Evolutionary conservation across 2,329 filamentous ascomycete genomes (phyloP).

Genomic region (Trichoderma atroviride): DNA sequence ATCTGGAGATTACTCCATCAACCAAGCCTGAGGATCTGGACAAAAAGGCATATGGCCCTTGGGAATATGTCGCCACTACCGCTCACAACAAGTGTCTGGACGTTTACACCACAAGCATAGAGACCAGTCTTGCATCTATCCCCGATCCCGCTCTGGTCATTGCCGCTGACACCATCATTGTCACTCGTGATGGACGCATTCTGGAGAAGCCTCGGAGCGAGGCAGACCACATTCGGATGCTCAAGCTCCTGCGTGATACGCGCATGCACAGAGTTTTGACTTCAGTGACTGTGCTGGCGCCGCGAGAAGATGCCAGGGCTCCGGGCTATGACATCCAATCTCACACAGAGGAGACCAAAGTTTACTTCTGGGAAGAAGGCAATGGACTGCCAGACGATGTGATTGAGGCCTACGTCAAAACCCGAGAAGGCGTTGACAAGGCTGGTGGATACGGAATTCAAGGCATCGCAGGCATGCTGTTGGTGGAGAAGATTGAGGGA

Average conservation of each 20-base stretch:
- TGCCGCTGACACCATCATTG: conserved; percentile 88
- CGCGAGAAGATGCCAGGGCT: conserved; percentile 74
- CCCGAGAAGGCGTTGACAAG: conserved; percentile 92
- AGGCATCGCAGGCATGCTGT: conserved; percentile 79
- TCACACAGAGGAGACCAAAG: conserved; percentile 85
- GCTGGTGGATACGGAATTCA: conserved; percentile 95
- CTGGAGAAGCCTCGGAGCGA: conserved; percentile 89
- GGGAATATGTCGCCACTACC: conserved; percentile 89
- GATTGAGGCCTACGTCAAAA: conserved; percentile 76
- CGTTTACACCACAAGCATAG: conserved; percentile 60
- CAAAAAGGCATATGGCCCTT: conserved; percentile 72
- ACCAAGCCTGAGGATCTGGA: conserved; percentile 82
- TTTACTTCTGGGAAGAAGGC: conserved; percentile 74
- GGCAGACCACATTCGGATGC: conserved; percentile 79
- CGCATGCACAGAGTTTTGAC: conserved; percentile 82
- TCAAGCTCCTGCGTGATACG: conserved; percentile 78
- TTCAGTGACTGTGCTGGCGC: conserved; percentile 79
- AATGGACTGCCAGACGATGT: conserved; percentile 73
- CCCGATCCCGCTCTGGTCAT: conserved; percentile 82
- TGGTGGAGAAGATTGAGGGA: conserved; percentile 88
- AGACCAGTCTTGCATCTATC: conserved; percentile 47
- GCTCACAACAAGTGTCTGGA: conserved; percentile 80
- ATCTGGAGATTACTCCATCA: conserved; percentile 84
- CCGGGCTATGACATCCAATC: conserved; percentile 84
- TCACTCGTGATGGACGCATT: conserved; percentile 72